These are phyloP conservation scores for Xylariaceae sp. DNA, from an alignment of 2,329 filamentous ascomycete species.

Conservation along the genomic window DNA sequence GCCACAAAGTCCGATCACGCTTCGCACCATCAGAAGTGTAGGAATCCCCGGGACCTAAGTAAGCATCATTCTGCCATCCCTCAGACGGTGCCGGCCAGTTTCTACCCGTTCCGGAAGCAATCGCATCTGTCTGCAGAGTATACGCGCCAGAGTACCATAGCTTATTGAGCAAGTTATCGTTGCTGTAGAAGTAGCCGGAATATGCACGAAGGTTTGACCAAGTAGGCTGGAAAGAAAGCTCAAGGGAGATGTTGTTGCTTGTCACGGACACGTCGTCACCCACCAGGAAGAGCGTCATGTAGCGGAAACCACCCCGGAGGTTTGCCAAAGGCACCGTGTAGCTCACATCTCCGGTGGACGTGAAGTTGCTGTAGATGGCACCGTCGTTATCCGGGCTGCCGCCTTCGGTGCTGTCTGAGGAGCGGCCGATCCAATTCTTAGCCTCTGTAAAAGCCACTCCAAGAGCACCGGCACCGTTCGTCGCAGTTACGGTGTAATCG, in stretches of 20 bases:
- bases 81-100: slow-evolving; percentile 25
- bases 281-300: slow-evolving; percentile 38
- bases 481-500: slow-evolving; percentile 21
- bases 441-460: slow-evolving; percentile 42
- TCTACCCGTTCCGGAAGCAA: slow-evolving; percentile 26
- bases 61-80: slow-evolving; percentile 27
- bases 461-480: slow-evolving; percentile 28
- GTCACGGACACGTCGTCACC: slow-evolving; percentile 26
- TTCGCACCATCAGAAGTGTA: slow-evolving; percentile 47
- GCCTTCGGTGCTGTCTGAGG: slow-evolving; percentile 39
- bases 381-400: slow-evolving; percentile 32
- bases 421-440: slow-evolving; percentile 39
- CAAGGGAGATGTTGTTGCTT: slow-evolving; percentile 23
- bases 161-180: slow-evolving; percentile 46
- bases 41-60: slow-evolving; percentile 28
- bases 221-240: slow-evolving; percentile 30
- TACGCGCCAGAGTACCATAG: slow-evolving; percentile 56
- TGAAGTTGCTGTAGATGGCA: slow-evolving; percentile 35
- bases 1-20: slow-evolving; percentile 53
- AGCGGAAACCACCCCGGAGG: slow-evolving; percentile 42
- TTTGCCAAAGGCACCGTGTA: slow-evolving; percentile 37
- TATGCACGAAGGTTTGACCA: slow-evolving; percentile 48
- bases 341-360: slow-evolving; percentile 27
- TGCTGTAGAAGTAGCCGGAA: slow-evolving; percentile 50
- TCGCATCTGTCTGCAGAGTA: slow-evolving; percentile 41